phyloP scores from a whole-genome alignment of 495 filamentous ascomycete genomes.

The Chaetomium fimeti region DNA sequence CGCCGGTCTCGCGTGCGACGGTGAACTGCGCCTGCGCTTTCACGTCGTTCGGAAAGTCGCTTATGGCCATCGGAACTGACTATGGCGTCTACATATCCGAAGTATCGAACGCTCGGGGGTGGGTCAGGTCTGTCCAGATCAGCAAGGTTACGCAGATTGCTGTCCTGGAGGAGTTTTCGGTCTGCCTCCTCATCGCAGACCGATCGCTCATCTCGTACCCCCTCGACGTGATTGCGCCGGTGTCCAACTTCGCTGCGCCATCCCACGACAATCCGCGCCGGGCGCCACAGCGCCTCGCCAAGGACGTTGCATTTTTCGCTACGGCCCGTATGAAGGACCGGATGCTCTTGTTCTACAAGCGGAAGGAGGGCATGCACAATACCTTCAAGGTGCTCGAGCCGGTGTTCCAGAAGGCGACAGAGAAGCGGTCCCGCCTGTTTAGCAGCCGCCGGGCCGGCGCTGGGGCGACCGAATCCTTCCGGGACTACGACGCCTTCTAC shows the following conservation, averaged over 20 bases:
- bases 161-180: slow-evolving; percentile 90
- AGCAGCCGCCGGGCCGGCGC: slow-evolving; percentile 49
- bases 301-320: slow-evolving; percentile 94
- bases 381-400: slow-evolving; percentile 97
- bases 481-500: slow-evolving; percentile 98
- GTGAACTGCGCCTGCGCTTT: slow-evolving; percentile 95
- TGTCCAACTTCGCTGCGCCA: slow-evolving; percentile 60
- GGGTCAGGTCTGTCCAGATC: slow-evolving; percentile 76
- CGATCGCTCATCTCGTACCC: slow-evolving; percentile 92
- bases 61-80: slow-evolving; percentile 95
- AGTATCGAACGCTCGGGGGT: slow-evolving; percentile 80
- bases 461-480: slow-evolving; percentile 90
- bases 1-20: slow-evolving; percentile 72
- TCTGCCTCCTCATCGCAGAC: slow-evolving; percentile 87
- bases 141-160: slow-evolving; percentile 85
- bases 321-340: slow-evolving; percentile 96
- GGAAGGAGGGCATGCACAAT: slow-evolving; percentile 83
- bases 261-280: slow-evolving; percentile 63
- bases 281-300: slow-evolving; percentile 87
- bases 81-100: slow-evolving; percentile 88
- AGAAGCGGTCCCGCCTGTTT: slow-evolving; percentile 71
- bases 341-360: slow-evolving; percentile 92
- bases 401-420: slow-evolving; percentile 81
- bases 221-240: slow-evolving; percentile 80
- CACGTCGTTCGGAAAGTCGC: slow-evolving; percentile 72